Conservation (phyloP, 2,329 filamentous ascomycete species). For the Huntiella savannae region DNA sequence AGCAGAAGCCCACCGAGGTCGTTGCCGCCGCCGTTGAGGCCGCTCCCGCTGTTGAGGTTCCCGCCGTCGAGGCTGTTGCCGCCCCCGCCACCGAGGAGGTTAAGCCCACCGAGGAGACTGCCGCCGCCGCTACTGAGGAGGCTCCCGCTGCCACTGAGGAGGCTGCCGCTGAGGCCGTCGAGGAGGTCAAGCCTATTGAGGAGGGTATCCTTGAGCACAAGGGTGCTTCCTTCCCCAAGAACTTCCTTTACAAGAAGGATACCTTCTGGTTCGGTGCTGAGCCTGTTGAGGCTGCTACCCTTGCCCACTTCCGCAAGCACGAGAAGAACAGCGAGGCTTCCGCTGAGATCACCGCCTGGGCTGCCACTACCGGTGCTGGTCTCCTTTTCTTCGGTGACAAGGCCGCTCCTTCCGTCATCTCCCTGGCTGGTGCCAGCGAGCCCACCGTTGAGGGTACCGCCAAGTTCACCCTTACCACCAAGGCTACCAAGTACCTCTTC, state of each 20-base stretch:
- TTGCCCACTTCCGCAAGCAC: constrained; percentile 61
- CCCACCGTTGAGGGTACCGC: constrained; percentile 54
- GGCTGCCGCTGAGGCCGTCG: constrained; percentile 18
- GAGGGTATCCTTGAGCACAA: constrained; percentile 60
- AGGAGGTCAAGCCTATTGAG: constrained; percentile 19
- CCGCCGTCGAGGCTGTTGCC: constrained; percentile 19
- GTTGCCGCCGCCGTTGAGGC: not conserved
- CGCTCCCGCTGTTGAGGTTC: constrained; percentile 14
- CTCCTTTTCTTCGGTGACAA: constrained; percentile 86
- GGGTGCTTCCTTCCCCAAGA: constrained; percentile 69
- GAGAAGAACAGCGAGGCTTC: constrained; percentile 65
- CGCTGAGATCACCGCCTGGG: constrained; percentile 72
- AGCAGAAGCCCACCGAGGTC: constrained; percentile 49
- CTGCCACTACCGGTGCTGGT: constrained; percentile 83
- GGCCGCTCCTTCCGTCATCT: constrained; percentile 60
- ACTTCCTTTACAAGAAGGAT: constrained; percentile 78
- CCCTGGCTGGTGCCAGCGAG: constrained; percentile 53
- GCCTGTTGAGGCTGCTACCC: constrained; percentile 25
- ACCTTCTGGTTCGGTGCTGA: constrained; percentile 76
- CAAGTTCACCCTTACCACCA: constrained; percentile 73
- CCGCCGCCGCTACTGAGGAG: constrained; percentile 19
- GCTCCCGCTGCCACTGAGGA: constrained; percentile 16
- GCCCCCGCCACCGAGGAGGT: constrained; percentile 21
- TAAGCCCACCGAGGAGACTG: constrained; percentile 17
- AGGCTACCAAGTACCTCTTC: constrained; percentile 85